Conservation (phyloP, 805 yeast genomes). For the Lipomyces orientalis region DNA sequence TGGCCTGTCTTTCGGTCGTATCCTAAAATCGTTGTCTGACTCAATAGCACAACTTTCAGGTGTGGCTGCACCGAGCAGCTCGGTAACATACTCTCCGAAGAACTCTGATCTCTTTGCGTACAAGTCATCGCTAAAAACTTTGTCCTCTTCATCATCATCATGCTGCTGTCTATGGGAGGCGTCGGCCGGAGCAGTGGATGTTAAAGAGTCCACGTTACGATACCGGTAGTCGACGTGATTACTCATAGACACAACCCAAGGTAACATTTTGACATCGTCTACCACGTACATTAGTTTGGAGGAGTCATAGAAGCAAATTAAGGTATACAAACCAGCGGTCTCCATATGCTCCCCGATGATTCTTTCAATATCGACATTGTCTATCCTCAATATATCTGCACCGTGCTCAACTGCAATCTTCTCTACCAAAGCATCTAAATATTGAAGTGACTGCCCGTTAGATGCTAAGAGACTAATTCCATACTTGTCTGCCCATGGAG, state of each 20-base stretch:
- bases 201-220: background rate
- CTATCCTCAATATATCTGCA: constrained; percentile 29
- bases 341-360: constrained; percentile 22
- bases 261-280: background rate
- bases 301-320: background rate
- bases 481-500: constrained; percentile 26
- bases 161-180: background rate
- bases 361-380: constrained; percentile 27
- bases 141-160: background rate
- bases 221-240: background rate
- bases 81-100: background rate
- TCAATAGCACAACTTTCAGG: background rate
- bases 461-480: constrained; percentile 23
- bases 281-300: background rate
- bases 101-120: background rate
- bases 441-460: constrained; percentile 32
- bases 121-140: background rate
- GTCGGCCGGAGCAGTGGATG: background rate
- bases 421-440: constrained; percentile 28
- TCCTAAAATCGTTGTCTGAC: background rate
- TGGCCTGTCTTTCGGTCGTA: constrained; percentile 11
- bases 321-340: background rate
- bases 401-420: constrained; percentile 20
- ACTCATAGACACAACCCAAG: background rate
- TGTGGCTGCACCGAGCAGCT: background rate